Percentiles rank a stretch among this genome's conserved stretches.
Evolutionary conservation across 352 stramenopile species (phyloP).

Genomic region (Phytopythium oedochilum): DNA sequence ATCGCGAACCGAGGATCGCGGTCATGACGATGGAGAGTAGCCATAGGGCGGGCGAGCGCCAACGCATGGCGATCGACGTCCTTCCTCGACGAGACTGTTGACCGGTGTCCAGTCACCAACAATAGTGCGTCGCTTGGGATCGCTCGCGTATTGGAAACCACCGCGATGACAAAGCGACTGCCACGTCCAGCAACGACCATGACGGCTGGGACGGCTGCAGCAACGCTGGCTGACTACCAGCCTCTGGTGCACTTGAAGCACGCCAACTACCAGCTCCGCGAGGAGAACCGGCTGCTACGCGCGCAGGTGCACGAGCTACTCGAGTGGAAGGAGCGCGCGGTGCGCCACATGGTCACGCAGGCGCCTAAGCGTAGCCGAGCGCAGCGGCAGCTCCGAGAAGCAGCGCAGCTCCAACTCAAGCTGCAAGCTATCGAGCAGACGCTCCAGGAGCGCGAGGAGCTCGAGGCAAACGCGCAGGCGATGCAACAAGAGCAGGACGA

Average conservation of each 20-base stretch:
- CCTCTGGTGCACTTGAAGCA: constrained; percentile 54
- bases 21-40: neutral
- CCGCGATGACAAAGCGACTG: neutral
- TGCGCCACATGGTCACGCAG: constrained; percentile 56
- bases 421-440: constrained; percentile 49
- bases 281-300: constrained; percentile 44
- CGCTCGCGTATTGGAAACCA: neutral
- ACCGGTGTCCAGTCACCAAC: too few species aligned
- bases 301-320: constrained; percentile 51
- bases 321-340: constrained; percentile 59
- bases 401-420: constrained; percentile 47
- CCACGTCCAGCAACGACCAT: neutral
- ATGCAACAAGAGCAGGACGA: constrained; percentile 26
- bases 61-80: constrained; percentile 4
- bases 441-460: constrained; percentile 40
- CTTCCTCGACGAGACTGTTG: too few species aligned
- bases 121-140: constrained; percentile 1
- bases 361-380: constrained; percentile 43
- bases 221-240: constrained; percentile 46
- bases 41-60: neutral
- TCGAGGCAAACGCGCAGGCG: constrained; percentile 35
- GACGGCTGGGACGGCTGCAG: constrained; percentile 23
- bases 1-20: neutral
- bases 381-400: constrained; percentile 40
- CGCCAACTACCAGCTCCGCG: constrained; percentile 59